Evolutionary conservation across 345 rosid genomes (phyloP), one percentile per base, ranked within the genome.

Genomic region (Physaria fendleri): DNA sequence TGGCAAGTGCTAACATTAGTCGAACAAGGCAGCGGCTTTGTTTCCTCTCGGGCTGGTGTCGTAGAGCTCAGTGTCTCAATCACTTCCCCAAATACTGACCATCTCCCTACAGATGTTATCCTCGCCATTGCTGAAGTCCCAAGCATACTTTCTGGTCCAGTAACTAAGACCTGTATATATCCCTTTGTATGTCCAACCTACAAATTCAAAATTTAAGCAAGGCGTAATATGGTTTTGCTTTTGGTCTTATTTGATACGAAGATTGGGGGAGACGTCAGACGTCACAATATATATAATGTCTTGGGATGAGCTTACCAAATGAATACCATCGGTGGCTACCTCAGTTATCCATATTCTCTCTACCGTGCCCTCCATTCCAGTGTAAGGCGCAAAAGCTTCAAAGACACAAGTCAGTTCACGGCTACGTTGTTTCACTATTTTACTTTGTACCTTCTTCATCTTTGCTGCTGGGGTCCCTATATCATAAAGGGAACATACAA

Each of bases 301-400:
- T 42, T 10, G 18, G 29, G 40, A 38, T 10, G 32, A 23, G 58
- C 81, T 77, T 74, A 89, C 92, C 95, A 89, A 75, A 69, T 93
- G 99, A 60, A 79, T 68, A 57, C 92, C 91, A 64, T 93, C 96
- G 3, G 94, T 63, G 23, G 99, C 97, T 54, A 81, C 68, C 53
- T 89, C 99, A 12, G 91, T 93, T 62, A 93, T 83, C 97, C 99
- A 89, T 71, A 93, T 83, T 64, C 95, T 89, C 77, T 87, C 97
- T 51, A 76, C 82, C 76, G 62, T 79, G 48, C 85, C 92, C 66
- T 82, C 95, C 95, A 85, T 87, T 58, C 86, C 95, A 41, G 42
- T 62, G 73, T 89, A 83, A 14, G 97, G 95, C 13, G 82, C 72
- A 78, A 93, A 89, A 68, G 95, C 86, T 68, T 93, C 99, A 59